Base-by-base conservation (phyloP, 345 rosid genomes). In the Arabidopsis suecica region DNA sequence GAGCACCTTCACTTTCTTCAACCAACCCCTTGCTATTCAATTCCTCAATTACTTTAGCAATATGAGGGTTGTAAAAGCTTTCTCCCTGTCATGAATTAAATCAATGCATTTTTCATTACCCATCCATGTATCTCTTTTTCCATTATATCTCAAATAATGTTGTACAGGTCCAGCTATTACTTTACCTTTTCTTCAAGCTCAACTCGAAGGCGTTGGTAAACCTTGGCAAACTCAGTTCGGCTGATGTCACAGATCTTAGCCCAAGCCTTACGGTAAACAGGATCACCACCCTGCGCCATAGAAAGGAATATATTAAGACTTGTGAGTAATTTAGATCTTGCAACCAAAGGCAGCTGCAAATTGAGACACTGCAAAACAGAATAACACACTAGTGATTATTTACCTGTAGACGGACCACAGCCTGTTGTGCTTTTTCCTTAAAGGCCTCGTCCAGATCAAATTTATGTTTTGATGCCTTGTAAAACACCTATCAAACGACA, bases 371-470 rank as follows among this genome's bases (percentile, higher is more conserved):
- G 37, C 47, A 23, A 65, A 66, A 48, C 34, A 74, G 44, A 74
- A 66, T 14, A 41, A 33, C 1, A 16, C 42, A 69, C 44, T 44
- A 59, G 33, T 51, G 36, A 11, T 14, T 36, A 51, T 68, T 80
- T 57, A 94, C 98, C 98, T 94, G 97, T 50, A 95, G 97, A 22
- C 79, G 89, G 79, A 95, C 99, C 53, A 95, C 99, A 40, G 95
- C 99, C 80, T 78, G 83, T 49, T 92, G 97, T 61, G 99, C 99
- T 81, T 82, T 87, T 76, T 92, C 93, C 88, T 90, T 92, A 70
- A 95, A 95, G 25, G 28, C 87, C 2, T 84, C 63, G 79, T 90
- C 99, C 20, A 28, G 7, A 73, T 92, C 99, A 73, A 95, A 95
- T 78, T 84, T 88, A 62, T 28, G 78, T 74, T 95, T 95, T 56